phyloP scores from a whole-genome alignment of 345 rosid species.

The Cardiospermum halicacabum region DNA sequence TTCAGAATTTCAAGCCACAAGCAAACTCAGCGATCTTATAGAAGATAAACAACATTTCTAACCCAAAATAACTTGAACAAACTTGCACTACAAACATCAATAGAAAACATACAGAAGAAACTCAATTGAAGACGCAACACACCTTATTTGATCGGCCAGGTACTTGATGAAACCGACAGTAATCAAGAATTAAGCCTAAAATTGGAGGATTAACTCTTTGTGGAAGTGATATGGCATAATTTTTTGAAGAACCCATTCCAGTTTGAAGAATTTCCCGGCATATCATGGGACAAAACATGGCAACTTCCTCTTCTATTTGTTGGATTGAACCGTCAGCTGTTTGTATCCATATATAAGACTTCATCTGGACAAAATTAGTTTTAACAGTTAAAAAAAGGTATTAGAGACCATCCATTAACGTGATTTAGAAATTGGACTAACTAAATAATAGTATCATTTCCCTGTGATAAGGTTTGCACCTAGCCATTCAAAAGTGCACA shows the following conservation, averaged over 20 bases:
- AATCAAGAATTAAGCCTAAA: constrained; percentile 57
- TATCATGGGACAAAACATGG: constrained; percentile 73
- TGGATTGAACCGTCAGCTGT: constrained; percentile 69
- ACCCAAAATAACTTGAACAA: not conserved
- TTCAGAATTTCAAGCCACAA: constrained; percentile 2
- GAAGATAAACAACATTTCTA: not conserved
- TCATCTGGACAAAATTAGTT: constrained; percentile 33
- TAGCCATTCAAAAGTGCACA: not conserved
- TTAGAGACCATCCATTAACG: too few relatives aligned
- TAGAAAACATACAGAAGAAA: constrained; percentile 1
- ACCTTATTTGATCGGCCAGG: constrained; percentile 68
- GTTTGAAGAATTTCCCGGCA: constrained; percentile 50
- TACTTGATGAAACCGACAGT: constrained; percentile 64
- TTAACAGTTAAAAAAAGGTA: not conserved
- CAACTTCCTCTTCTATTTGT: constrained; percentile 76
- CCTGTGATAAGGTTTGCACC: not conserved
- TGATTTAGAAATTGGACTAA: too few relatives aligned
- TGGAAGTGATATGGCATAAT: constrained; percentile 61
- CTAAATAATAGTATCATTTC: too few relatives aligned
- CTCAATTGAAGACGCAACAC: not conserved
- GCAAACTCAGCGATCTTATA: not conserved
- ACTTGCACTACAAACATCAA: not conserved
- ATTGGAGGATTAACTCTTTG: constrained; percentile 54
- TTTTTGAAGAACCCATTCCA: constrained; percentile 63
- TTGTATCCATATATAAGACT: constrained; percentile 66